Conservation (phyloP, 2,329 filamentous ascomycete species). For the Cercospora sp. region DNA sequence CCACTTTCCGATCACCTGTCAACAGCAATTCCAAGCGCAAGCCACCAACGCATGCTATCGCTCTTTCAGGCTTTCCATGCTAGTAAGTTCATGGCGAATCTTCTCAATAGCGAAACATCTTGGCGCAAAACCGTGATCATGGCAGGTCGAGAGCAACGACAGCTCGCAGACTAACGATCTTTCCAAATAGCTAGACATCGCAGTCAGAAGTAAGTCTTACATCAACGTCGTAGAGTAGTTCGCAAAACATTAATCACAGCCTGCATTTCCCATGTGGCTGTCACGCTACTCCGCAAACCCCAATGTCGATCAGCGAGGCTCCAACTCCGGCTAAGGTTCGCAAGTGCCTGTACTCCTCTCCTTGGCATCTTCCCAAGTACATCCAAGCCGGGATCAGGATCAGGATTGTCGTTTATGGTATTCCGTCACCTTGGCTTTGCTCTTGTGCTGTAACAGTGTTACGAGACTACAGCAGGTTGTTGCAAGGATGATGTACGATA, state of each 20-base stretch:
- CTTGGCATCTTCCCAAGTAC: constrained; percentile 11
- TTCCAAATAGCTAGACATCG: no score
- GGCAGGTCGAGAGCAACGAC: neutral
- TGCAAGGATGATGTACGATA: neutral
- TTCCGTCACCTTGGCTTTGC: constrained; percentile 14
- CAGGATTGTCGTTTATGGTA: constrained; percentile 11
- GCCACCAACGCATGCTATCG: no score
- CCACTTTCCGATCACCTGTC: neutral
- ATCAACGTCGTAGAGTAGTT: neutral
- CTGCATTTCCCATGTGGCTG: neutral
- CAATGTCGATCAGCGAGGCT: constrained; percentile 4
- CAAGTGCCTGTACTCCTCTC: constrained; percentile 12
- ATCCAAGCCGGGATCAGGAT: constrained; percentile 10
- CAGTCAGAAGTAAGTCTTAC: neutral
- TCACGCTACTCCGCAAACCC: constrained; percentile 1
- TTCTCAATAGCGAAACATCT: neutral
- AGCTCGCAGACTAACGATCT: neutral
- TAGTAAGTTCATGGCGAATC: neutral
- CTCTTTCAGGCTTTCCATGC: neutral
- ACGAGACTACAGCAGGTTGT: neutral
- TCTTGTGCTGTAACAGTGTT: constrained; percentile 8
- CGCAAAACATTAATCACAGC: neutral
- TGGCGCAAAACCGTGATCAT: neutral
- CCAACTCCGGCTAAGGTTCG: neutral
- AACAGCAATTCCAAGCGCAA: neutral